Percentiles rank a stretch among this genome's conserved stretches.
Evolutionary conservation across 805 yeast species (phyloP).

Genomic region (Teunomyces panamensis): DNA sequence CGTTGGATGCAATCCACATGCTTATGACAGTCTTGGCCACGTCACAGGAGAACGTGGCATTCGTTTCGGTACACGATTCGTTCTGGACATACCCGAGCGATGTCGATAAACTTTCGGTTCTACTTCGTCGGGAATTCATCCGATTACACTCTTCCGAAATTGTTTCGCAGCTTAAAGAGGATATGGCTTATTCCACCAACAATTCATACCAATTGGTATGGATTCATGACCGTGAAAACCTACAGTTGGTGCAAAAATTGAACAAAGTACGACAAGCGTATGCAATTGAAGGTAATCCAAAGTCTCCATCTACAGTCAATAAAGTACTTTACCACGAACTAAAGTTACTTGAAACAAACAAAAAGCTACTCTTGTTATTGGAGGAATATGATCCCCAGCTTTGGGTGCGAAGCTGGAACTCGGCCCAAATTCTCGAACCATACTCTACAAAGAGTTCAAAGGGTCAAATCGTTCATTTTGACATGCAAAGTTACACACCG

Average conservation of each 20-base stretch:
- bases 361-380: conserved; percentile 12
- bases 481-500: conserved; percentile 6
- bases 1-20: conserved; percentile 40
- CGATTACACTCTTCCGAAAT: conserved; percentile 28
- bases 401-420: conserved; percentile 10
- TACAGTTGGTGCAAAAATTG: conserved; percentile 10
- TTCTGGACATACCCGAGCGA: conserved; percentile 41
- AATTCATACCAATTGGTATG: conserved; percentile 34
- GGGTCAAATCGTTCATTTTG: neutral
- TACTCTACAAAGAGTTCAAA: conserved; percentile 1
- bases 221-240: conserved; percentile 13
- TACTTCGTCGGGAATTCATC: conserved; percentile 35
- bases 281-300: neutral
- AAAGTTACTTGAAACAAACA: conserved; percentile 1
- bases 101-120: conserved; percentile 22
- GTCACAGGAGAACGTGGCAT: conserved; percentile 17
- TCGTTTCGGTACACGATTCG: conserved; percentile 43
- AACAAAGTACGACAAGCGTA: conserved; percentile 4
- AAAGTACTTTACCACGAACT: conserved; percentile 13
- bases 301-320: conserved; percentile 1
- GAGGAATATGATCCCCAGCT: conserved; percentile 21
- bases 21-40: conserved; percentile 32
- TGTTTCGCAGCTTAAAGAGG: conserved; percentile 22
- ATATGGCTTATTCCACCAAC: conserved; percentile 20
- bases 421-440: conserved; percentile 1